Conservation (phyloP, 2,329 filamentous ascomycete species). For the Fusarium cicatricum region DNA sequence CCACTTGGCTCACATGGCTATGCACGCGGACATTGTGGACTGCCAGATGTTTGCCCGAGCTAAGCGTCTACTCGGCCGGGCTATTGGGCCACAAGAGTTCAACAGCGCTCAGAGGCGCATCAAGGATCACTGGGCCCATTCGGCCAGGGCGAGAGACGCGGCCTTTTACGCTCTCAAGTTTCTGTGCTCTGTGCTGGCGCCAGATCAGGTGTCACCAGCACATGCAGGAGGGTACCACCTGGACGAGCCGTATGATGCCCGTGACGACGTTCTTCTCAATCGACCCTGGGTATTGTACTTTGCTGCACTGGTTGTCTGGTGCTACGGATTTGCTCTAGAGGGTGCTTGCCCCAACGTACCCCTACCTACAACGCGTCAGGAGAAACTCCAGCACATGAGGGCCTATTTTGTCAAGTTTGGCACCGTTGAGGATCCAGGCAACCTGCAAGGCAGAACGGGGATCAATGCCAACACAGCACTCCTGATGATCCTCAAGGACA, state of each 20-base stretch:
- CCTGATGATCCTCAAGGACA: constrained; percentile 81
- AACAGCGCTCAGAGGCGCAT: constrained; percentile 81
- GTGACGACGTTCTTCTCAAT: constrained; percentile 89
- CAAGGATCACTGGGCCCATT: constrained; percentile 89
- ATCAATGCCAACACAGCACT: constrained; percentile 86
- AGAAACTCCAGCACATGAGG: constrained; percentile 80
- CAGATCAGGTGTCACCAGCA: constrained; percentile 51
- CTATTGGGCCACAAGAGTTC: constrained; percentile 84
- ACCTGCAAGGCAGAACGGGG: constrained; percentile 75
- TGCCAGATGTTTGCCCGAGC: constrained; percentile 95
- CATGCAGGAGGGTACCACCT: constrained; percentile 51
- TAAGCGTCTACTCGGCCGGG: constrained; percentile 82
- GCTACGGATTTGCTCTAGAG: constrained; percentile 90
- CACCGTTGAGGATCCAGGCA: constrained; percentile 76
- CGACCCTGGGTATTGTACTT: constrained; percentile 97
- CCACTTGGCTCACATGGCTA: constrained; percentile 95
- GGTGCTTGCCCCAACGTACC: constrained; percentile 69
- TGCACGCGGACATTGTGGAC: constrained; percentile 97
- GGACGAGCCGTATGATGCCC: constrained; percentile 74
- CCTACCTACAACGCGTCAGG: constrained; percentile 65
- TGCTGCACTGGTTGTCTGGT: constrained; percentile 91
- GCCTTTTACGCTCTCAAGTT: constrained; percentile 93
- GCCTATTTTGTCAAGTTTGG: constrained; percentile 78
- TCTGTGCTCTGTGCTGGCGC: constrained; percentile 81
- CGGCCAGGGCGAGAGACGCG: constrained; percentile 86